Evolutionary conservation across 1,139 yeast species (phyloP).

Genomic region (Suhomyces ambrosiae): DNA sequence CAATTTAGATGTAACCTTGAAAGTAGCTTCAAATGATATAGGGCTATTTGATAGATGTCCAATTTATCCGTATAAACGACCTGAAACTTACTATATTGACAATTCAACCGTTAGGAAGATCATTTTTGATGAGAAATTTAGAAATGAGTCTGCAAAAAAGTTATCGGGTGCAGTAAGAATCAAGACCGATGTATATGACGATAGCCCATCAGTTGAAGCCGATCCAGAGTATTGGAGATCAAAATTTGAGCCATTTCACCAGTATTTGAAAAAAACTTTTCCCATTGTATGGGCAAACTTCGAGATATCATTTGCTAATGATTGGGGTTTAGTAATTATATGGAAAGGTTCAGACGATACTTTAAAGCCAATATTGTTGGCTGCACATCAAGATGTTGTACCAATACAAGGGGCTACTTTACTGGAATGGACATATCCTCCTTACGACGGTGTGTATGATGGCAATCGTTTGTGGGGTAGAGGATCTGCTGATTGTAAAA

Average conservation of each 20-base stretch:
- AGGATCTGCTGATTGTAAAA: slow-evolving; percentile 22
- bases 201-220: slow-evolving; percentile 19
- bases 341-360: slow-evolving; percentile 12
- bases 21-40: too few species aligned
- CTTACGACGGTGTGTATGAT: slow-evolving; percentile 15
- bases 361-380: slow-evolving; percentile 12
- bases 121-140: slow-evolving; percentile 28
- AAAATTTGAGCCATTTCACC: slow-evolving; percentile 12
- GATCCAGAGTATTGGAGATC: slow-evolving; percentile 16
- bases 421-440: slow-evolving; percentile 13
- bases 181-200: slow-evolving; percentile 66
- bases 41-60: slow-evolving; percentile 11
- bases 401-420: slow-evolving; percentile 13
- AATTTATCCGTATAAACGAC: slow-evolving; percentile 15
- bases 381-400: slow-evolving; percentile 17
- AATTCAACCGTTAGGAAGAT: slow-evolving; percentile 20
- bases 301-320: slow-evolving; percentile 14
- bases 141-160: slow-evolving; percentile 40
- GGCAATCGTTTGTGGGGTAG: slow-evolving; percentile 21
- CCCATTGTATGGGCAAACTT: slow-evolving; percentile 9
- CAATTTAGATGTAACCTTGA: too few species aligned
- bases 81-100: slow-evolving; percentile 17
- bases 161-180: slow-evolving; percentile 57
- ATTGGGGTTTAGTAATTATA: slow-evolving; percentile 12
- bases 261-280: slow-evolving; percentile 11